Evolutionary conservation across 2,329 filamentous ascomycete species (phyloP).

Genomic region (Trichoderma oligosporum): DNA sequence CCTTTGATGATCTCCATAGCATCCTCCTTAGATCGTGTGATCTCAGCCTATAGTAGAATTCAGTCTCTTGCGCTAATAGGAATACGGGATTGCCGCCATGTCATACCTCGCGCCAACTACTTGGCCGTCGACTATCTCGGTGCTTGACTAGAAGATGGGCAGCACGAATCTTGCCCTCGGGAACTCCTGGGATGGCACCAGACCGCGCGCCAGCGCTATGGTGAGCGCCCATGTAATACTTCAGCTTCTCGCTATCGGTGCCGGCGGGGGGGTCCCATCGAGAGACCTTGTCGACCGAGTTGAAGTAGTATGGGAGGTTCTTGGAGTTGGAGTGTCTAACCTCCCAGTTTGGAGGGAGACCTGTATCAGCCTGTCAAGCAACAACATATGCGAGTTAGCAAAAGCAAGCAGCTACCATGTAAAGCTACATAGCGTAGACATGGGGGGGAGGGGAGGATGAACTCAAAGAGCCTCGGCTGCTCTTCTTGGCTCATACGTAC

Average conservation of each 20-base stretch:
- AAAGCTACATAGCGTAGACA: background rate
- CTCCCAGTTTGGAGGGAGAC: slow-evolving; percentile 85
- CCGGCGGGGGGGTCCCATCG: slow-evolving; percentile 89
- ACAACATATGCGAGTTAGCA: background rate
- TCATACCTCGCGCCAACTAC: slow-evolving; percentile 79
- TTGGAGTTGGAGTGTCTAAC: slow-evolving; percentile 97
- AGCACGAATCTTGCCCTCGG: slow-evolving; percentile 82
- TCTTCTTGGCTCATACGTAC: background rate
- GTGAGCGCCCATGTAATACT: slow-evolving; percentile 86
- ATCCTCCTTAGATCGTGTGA: slow-evolving; percentile 84
- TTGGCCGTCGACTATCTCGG: slow-evolving; percentile 77
- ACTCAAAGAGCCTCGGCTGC: too few species aligned
- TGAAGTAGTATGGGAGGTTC: slow-evolving; percentile 99
- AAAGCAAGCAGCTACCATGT: background rate
- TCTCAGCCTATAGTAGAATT: slow-evolving; percentile 54
- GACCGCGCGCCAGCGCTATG: slow-evolving; percentile 59
- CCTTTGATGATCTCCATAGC: slow-evolving; percentile 71
- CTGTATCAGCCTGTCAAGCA: slow-evolving; percentile 60
- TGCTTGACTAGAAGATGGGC: slow-evolving; percentile 95
- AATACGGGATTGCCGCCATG: background rate
- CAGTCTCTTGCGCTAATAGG: slow-evolving; percentile 1
- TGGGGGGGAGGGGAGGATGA: too few species aligned
- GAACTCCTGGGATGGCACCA: slow-evolving; percentile 39
- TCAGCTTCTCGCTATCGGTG: slow-evolving; percentile 88
- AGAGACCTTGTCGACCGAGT: slow-evolving; percentile 77